Evolutionary conservation across 805 yeast species (phyloP).

Genomic region (Yarrowia sp.): DNA sequence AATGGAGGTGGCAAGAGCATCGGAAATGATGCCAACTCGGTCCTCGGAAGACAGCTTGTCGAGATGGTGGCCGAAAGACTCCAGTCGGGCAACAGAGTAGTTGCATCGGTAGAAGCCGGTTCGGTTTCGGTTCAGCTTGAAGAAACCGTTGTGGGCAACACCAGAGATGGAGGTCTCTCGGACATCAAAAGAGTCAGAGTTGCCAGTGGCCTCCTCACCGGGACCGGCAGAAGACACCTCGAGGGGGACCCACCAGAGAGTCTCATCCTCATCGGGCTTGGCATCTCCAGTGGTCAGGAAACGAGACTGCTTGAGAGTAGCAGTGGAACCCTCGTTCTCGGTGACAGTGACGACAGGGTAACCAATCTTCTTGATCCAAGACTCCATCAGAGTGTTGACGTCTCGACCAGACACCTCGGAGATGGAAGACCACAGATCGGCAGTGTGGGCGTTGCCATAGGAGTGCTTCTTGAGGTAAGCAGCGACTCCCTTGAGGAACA

Average conservation of each 20-base stretch:
- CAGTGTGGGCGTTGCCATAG: slow-evolving; percentile 74
- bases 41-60: slow-evolving; percentile 69
- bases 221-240: slow-evolving; percentile 33
- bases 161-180: slow-evolving; percentile 29
- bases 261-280: slow-evolving; percentile 66
- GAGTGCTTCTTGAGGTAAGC: slow-evolving; percentile 70
- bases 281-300: slow-evolving; percentile 77
- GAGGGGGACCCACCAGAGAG: slow-evolving; percentile 50
- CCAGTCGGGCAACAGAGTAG: slow-evolving; percentile 67
- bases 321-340: slow-evolving; percentile 48
- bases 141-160: slow-evolving; percentile 30
- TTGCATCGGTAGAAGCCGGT: slow-evolving; percentile 74
- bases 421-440: slow-evolving; percentile 74
- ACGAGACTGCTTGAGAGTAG: slow-evolving; percentile 54
- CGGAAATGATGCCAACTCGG: slow-evolving; percentile 78
- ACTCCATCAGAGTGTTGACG: slow-evolving; percentile 69
- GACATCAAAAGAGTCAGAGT: slow-evolving; percentile 33
- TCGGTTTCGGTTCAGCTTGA: slow-evolving; percentile 69
- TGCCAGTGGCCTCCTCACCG: slow-evolving; percentile 30
- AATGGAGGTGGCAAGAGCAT: slow-evolving; percentile 66
- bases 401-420: slow-evolving; percentile 69
- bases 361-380: slow-evolving; percentile 79
- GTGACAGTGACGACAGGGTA: slow-evolving; percentile 69
- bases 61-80: slow-evolving; percentile 57
- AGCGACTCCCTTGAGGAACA: slow-evolving; percentile 75